Evolutionary conservation across 192 early-diverging fungal species (phyloP), one percentile per base, ranked within the genome.

Genomic region (Backusella luteola): DNA sequence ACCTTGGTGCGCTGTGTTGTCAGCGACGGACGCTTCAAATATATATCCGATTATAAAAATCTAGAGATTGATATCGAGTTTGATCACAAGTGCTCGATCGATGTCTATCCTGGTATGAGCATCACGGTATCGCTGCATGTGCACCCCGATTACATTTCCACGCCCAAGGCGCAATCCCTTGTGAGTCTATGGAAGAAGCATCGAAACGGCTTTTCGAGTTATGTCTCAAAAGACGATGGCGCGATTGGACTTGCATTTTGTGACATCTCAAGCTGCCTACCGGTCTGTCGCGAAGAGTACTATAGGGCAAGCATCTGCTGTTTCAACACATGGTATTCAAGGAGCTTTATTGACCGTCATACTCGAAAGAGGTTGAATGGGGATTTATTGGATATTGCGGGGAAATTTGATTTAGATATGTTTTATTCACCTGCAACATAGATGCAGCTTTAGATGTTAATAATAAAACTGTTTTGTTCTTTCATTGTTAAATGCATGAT

Each of bases 41-140:
- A 75, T 52, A 66, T 75, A 3, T 49, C 78, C 1, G 35, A 36
- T 34, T 79, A 79, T 32, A 44, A 67, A 52, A 23, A 23, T 35
- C 32, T 79, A 1, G 74, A 32, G 0, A 38, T n/a, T 6, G 41
- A 79, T 17, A 66, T 79, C 9, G 44, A 38, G 9, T 75, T 79
- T 75, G 78, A 76, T 32, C 71, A 79, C 32, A 74, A 79, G 29
- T 79, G 73, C 26, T 69, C 71, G 34, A 79, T 74, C 35, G 78
- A 75, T 26, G 29, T 46, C 35, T 46, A 72, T 3, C 78, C 74
- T 0, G 78, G 75, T 34, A 75, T 69, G 46, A 72, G 70, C 34
- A 49, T 77, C 35, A 77, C 41, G 34, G 5, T 77, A 29, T 74
- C 78, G 12, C 46, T 79, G 7, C 73, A 79, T 67, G 78, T 79